A percentile compares a stretch with the other conserved stretches of the same genome.
Conservation (phyloP, 306 rosid species). For the Gillenia trifoliata region DNA sequence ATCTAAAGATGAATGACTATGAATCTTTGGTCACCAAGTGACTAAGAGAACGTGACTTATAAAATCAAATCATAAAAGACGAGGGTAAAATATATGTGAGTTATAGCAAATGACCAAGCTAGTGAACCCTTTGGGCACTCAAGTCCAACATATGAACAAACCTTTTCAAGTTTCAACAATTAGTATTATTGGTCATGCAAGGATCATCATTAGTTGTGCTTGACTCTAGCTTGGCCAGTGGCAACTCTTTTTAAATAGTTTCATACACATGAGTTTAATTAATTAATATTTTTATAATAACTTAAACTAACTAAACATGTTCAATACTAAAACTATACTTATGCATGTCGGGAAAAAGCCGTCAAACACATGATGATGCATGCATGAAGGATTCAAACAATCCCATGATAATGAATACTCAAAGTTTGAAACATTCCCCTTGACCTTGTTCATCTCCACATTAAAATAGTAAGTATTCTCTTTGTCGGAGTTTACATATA, state of each 20-base stretch:
- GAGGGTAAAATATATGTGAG: neutral
- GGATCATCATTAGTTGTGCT: neutral
- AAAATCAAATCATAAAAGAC: too few relatives aligned
- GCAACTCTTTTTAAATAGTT: neutral
- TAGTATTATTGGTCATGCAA: neutral
- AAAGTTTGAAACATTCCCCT: constrained; percentile 35
- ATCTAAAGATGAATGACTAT: too few relatives aligned
- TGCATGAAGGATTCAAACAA: constrained; percentile 31
- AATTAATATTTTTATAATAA: neutral
- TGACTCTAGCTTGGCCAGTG: neutral
- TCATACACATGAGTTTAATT: neutral
- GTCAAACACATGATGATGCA: constrained; percentile 52
- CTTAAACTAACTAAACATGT: constrained; percentile 21
- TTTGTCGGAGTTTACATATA: constrained; percentile 39
- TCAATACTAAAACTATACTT: neutral
- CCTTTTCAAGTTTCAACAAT: too few relatives aligned
- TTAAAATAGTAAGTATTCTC: constrained; percentile 23
- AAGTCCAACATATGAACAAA: too few relatives aligned
- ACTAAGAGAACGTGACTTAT: neutral
- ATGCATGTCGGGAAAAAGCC: constrained; percentile 41
- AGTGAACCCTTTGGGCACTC: too few relatives aligned
- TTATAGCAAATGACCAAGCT: too few relatives aligned
- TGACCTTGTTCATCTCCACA: constrained; percentile 14
- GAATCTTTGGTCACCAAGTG: neutral
- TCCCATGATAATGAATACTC: constrained; percentile 28